A percentile compares a stretch with the other conserved stretches of the same genome.
These are phyloP conservation scores for Penicillium robsamsonii DNA, from an alignment of 495 filamentous ascomycete genomes.

Conservation along the genomic window DNA sequence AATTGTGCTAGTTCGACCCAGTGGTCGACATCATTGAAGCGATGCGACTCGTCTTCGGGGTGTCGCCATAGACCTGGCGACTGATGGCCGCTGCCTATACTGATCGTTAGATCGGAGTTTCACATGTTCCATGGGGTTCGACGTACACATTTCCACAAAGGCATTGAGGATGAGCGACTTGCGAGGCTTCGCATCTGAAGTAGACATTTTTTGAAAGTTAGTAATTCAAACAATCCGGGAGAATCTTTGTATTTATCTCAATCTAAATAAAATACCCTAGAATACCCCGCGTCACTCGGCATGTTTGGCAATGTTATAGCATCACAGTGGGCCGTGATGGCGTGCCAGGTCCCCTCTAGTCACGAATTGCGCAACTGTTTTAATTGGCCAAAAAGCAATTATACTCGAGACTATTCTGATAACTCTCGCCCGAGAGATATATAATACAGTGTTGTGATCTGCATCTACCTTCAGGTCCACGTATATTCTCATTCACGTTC, in stretches of 20 bases:
- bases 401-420: constrained; percentile 1
- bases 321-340: constrained; percentile 45
- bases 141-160: constrained; percentile 55
- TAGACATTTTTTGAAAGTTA: no score
- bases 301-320: constrained; percentile 36
- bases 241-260: constrained; percentile 4
- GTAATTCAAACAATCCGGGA: no score
- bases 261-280: not conserved
- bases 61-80: constrained; percentile 54
- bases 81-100: constrained; percentile 50
- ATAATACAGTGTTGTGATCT: no score
- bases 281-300: constrained; percentile 15
- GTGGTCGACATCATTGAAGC: constrained; percentile 54
- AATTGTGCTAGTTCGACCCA: constrained; percentile 51
- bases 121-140: not conserved
- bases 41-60: constrained; percentile 50
- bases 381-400: constrained; percentile 9
- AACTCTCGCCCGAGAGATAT: constrained; percentile 24
- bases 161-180: constrained; percentile 60
- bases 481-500: not conserved
- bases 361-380: no score
- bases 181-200: constrained; percentile 18
- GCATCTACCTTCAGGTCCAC: no score
- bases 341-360: constrained; percentile 18
- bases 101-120: not conserved